A percentile compares a stretch with the other conserved stretches of the same genome.
Evolutionary conservation across 2,329 filamentous ascomycete species (phyloP).

Genomic region (Magnaporthiopsis incrustans): DNA sequence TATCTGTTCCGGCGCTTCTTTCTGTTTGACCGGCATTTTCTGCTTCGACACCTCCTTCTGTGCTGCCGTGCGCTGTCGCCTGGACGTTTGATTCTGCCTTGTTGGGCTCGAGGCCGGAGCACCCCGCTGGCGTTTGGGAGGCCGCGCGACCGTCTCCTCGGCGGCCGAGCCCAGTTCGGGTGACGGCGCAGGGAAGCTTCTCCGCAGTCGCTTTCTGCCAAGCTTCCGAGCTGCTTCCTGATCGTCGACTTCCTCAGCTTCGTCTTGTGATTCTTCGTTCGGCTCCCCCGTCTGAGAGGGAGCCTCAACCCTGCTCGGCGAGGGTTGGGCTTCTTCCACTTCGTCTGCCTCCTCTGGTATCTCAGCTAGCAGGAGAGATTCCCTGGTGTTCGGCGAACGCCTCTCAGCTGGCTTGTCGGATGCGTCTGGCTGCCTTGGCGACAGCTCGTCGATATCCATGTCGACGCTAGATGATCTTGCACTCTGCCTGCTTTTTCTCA

Average conservation of each 20-base stretch:
- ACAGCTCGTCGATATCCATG: not conserved
- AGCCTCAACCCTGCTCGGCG: not conserved
- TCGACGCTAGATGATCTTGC: not conserved
- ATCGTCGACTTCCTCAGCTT: slow-evolving; percentile 36
- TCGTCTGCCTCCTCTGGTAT: slow-evolving; percentile 17
- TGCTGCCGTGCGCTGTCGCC: not conserved
- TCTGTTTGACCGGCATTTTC: slow-evolving; percentile 23
- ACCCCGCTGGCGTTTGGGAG: slow-evolving; percentile 19
- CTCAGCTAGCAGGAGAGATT: not conserved
- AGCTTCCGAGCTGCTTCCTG: slow-evolving; percentile 33
- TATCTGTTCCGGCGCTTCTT: slow-evolving; percentile 23
- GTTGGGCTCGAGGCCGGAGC: slow-evolving; percentile 22
- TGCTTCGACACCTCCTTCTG: slow-evolving; percentile 16
- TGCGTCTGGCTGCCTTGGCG: slow-evolving; percentile 9
- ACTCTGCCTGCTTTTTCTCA: not conserved
- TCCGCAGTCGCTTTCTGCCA: slow-evolving; percentile 34
- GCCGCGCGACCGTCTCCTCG: slow-evolving; percentile 20
- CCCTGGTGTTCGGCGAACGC: not conserved
- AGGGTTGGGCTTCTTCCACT: slow-evolving; percentile 10
- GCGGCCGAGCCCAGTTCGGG: slow-evolving; percentile 31
- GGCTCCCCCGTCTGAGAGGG: slow-evolving; percentile 14
- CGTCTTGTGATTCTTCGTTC: slow-evolving; percentile 17
- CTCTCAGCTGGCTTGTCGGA: not conserved
- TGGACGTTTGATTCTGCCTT: slow-evolving; percentile 19
- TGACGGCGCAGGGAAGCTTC: slow-evolving; percentile 28